Percentiles rank a stretch among this genome's conserved stretches.
These are phyloP conservation scores for Chaetoscypha palmicola DNA, from an alignment of 2,329 filamentous ascomycete genomes.

Conservation along the genomic window DNA sequence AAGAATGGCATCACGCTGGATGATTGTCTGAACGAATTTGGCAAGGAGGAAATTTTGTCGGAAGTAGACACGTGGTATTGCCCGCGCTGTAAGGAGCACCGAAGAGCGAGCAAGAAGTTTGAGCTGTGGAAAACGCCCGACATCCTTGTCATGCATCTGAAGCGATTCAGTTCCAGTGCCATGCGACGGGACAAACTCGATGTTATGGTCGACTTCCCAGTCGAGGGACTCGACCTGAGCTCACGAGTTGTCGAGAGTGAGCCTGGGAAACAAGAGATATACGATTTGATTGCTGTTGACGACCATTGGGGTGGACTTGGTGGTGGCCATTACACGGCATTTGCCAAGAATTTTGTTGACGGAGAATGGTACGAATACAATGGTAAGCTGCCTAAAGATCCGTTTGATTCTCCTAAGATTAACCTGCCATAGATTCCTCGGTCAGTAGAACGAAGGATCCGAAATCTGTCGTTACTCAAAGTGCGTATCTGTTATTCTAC, in stretches of 20 bases:
- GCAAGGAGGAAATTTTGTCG: conserved; percentile 86
- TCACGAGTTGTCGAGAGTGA: conserved; percentile 73
- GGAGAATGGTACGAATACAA: conserved; percentile 95
- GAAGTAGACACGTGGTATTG: conserved; percentile 98
- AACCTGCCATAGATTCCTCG: conserved; percentile 59
- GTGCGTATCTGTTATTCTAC: conserved; percentile 94
- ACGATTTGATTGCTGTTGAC: conserved; percentile 92
- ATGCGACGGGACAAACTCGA: conserved; percentile 87
- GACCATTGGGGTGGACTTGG: conserved; percentile 91
- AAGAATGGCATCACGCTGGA: conserved; percentile 76
- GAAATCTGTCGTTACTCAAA: conserved; percentile 58
- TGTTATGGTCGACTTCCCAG: conserved; percentile 82
- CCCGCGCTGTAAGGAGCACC: conserved; percentile 87
- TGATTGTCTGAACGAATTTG: conserved; percentile 90
- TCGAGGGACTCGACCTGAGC: conserved; percentile 77
- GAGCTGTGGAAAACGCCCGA: conserved; percentile 96
- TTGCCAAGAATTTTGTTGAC: conserved; percentile 86
- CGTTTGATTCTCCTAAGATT: conserved; percentile 29
- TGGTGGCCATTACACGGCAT: conserved; percentile 94
- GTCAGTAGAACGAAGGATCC: conserved; percentile 57
- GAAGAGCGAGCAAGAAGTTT: conserved; percentile 89
- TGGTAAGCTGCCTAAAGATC: conserved; percentile 53
- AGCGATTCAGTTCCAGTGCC: conserved; percentile 83
- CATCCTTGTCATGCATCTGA: conserved; percentile 89
- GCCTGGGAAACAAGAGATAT: conserved; percentile 73